Evolutionary conservation across 768 basidiomycete species (phyloP).

Genomic region (Mycena amicta): DNA sequence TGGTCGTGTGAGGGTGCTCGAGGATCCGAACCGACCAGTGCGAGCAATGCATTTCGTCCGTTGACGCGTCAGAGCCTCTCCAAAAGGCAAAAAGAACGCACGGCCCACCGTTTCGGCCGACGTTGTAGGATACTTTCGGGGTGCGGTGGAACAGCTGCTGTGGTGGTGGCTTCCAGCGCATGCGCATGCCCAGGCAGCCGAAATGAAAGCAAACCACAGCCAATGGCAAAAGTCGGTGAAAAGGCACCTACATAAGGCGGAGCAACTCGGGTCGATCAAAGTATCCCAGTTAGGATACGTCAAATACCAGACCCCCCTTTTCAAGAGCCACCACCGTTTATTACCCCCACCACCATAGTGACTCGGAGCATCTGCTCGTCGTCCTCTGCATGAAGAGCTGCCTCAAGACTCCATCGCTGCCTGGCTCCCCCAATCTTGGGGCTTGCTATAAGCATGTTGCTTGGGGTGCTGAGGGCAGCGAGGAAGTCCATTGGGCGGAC

Average conservation of each 20-base stretch:
- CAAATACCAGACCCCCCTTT: not conserved
- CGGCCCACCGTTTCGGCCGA: too few relatives aligned
- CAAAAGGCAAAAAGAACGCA: too few relatives aligned
- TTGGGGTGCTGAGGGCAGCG: conserved; percentile 55
- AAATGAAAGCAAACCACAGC: not conserved
- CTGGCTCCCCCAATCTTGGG: conserved; percentile 22
- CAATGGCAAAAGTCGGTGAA: not conserved
- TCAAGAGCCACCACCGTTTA: not conserved
- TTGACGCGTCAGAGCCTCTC: too few relatives aligned
- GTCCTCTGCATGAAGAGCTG: conserved; percentile 39
- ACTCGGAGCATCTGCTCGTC: not conserved
- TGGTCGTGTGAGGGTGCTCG: too few relatives aligned
- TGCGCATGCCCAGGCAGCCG: too few relatives aligned
- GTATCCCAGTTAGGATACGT: not conserved
- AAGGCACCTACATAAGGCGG: too few relatives aligned
- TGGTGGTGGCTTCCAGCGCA: too few relatives aligned
- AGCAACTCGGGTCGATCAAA: not conserved
- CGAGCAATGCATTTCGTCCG: too few relatives aligned
- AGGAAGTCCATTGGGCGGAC: conserved; percentile 67
- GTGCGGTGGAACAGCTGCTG: not conserved
- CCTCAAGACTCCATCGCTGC: conserved; percentile 34
- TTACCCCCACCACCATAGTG: not conserved
- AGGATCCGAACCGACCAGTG: too few relatives aligned
- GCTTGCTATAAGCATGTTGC: conserved; percentile 54
- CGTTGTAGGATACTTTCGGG: not conserved